These are phyloP conservation scores for Zoysia pacifica DNA, from an alignment of 176 grass and related monocot species.

Conservation along the genomic window DNA sequence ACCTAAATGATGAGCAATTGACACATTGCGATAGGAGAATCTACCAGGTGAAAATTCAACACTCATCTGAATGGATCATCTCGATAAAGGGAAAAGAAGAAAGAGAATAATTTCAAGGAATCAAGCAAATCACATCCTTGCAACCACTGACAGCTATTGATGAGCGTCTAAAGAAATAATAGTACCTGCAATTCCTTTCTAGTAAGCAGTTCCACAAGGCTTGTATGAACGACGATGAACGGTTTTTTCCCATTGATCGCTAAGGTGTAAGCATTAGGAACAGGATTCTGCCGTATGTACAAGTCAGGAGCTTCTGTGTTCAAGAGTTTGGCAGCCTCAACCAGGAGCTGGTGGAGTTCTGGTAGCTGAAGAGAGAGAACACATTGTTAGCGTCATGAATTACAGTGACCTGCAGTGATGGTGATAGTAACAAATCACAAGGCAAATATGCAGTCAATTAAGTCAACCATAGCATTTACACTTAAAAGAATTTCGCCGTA, in stretches of 20 bases:
- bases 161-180: neutral
- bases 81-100: neutral
- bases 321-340: conserved; percentile 63
- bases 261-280: conserved; percentile 89
- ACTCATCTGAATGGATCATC: neutral
- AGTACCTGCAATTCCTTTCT: conserved; percentile 84
- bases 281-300: conserved; percentile 86
- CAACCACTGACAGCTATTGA: neutral
- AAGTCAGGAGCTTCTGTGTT: conserved; percentile 86
- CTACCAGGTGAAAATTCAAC: neutral
- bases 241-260: conserved; percentile 89
- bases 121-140: neutral
- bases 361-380: conserved; percentile 52
- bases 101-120: neutral
- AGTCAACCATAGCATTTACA: neutral
- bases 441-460: neutral
- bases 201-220: conserved; percentile 86
- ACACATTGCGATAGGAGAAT: neutral
- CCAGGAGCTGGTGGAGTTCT: conserved; percentile 66
- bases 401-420: neutral
- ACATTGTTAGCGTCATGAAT: neutral
- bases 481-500: neutral
- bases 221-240: conserved; percentile 91
- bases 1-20: conserved; percentile 12
- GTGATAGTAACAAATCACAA: conserved; percentile 1